These are phyloP conservation scores for Picea sitchensis DNA, from an alignment of 75 land plant genomes.

Conservation along the genomic window DNA sequence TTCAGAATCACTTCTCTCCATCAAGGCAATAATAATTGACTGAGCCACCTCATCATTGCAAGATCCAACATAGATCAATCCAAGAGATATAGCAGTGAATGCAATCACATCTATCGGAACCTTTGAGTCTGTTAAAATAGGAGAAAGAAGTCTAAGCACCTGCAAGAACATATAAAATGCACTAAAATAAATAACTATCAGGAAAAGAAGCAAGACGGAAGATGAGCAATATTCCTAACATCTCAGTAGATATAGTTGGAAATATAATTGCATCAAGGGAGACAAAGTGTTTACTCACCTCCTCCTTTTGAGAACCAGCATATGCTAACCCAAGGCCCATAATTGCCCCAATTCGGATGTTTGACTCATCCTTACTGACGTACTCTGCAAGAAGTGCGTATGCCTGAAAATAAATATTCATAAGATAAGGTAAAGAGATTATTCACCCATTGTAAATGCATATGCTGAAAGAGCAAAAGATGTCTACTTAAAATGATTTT, in stretches of 20 bases:
- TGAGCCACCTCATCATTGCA: conserved; percentile 98
- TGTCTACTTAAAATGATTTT: background rate
- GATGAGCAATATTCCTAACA: conserved; percentile 1
- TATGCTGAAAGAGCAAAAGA: background rate
- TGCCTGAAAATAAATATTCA: conserved; percentile 39
- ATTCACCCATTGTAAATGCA: background rate
- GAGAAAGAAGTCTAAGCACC: conserved; percentile 59
- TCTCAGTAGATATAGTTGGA: background rate
- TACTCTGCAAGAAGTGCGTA: conserved; percentile 57
- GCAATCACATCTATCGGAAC: conserved; percentile 85
- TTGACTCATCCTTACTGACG: conserved; percentile 66
- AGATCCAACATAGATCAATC: conserved; percentile 90
- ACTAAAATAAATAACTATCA: background rate
- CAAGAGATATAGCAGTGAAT: conserved; percentile 86
- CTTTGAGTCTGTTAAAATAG: conserved; percentile 72
- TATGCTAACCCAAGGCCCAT: conserved; percentile 84
- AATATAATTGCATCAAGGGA: background rate
- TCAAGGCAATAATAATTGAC: conserved; percentile 82
- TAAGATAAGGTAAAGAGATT: background rate
- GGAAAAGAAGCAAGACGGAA: background rate
- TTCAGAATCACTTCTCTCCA: conserved; percentile 94
- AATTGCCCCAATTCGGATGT: conserved; percentile 78
- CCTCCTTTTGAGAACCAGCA: conserved; percentile 81
- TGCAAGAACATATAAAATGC: conserved; percentile 23
- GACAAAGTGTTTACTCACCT: conserved; percentile 22